Evolutionary conservation across 768 basidiomycete species (phyloP), one percentile per base, ranked within the genome.

Genomic region (Naganishia vaughanmartiniae): DNA sequence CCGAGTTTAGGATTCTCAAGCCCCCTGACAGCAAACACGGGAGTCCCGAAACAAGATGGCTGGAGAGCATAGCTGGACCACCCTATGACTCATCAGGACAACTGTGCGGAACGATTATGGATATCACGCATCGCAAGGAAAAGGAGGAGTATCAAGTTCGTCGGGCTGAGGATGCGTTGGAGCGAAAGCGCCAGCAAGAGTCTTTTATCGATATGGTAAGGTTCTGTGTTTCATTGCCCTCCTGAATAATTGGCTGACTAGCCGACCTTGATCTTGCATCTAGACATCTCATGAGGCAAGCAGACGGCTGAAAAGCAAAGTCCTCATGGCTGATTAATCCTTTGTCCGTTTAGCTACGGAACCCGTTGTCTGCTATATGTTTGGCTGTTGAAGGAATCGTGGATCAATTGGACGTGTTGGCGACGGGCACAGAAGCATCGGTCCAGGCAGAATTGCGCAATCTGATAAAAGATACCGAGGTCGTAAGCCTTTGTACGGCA

Each of bases 141-240:
- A 55, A 48, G 12, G 71, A 72, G 58, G 24, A 55, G 24, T 72
- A 34, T 46, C 71, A 72, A 68, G 21, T 48, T 11, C 26, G 66
- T 15, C 36, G 71, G 31, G 67, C 60, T n/a, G 71, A 72, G 26
- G 71, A 72, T 21, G 65, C 65, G 24, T 36, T 72, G 42, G 63
- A 60, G 34, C 46, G 55, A 51, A 66, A 58, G 48, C 55, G 57
- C 9, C 71, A 72, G 33, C 71, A 68, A 56, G 71, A 72, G 33
- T 53, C 68, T 19, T 72, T 69, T 45, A 67, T 72, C 15, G 71
- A 72, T 36, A 54, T 71, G 53, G 70, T 71, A 26, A 54, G 65
- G 9, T 33, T 48, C 19, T 46, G n/a, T n/a, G n/a, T 54, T 11
- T 15, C 21, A 24, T 31, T 5, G 5, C 19, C 28, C 21, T 42